These are phyloP conservation scores for Mucor velutinosus DNA, from an alignment of 371 early-diverging fungal species.

Conservation along the genomic window DNA sequence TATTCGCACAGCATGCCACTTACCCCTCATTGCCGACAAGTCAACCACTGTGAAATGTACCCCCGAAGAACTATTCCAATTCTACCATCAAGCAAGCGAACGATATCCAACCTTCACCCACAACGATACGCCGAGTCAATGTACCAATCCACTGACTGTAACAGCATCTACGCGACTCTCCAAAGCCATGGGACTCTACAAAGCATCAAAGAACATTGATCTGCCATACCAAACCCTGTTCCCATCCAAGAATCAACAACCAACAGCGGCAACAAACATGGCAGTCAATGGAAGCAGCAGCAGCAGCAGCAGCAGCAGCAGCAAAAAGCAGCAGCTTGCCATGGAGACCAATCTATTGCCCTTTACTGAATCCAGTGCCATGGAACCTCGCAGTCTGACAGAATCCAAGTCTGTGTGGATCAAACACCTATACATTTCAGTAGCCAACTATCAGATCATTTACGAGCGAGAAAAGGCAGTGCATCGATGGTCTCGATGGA, in stretches of 20 bases:
- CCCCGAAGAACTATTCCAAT: slow-evolving; percentile 66
- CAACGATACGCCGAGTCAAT: background rate
- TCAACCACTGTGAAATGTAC: slow-evolving; percentile 53
- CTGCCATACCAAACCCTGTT: slow-evolving; percentile 48
- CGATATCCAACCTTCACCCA: slow-evolving; percentile 67
- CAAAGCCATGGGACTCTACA: slow-evolving; percentile 40
- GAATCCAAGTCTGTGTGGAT: slow-evolving; percentile 66
- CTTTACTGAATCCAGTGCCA: slow-evolving; percentile 37
- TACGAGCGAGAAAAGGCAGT: slow-evolving; percentile 57
- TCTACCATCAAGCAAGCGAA: slow-evolving; percentile 56
- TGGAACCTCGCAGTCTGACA: slow-evolving; percentile 54
- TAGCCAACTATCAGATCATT: slow-evolving; percentile 62
- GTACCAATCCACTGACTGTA: background rate
- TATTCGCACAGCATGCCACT: slow-evolving; percentile 50
- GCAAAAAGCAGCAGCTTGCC: background rate
- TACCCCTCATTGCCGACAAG: slow-evolving; percentile 26
- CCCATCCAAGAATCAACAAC: slow-evolving; percentile 37
- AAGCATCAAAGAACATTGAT: slow-evolving; percentile 29
- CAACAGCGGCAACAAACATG: background rate
- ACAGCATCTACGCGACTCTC: slow-evolving; percentile 15
- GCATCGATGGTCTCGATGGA: slow-evolving; percentile 40
- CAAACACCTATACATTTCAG: slow-evolving; percentile 63
- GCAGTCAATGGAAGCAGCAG: background rate
- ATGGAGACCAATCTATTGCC: slow-evolving; percentile 30
- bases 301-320: slow-evolving; percentile 4